Evolutionary conservation across 257 asterid species (phyloP), one percentile per base, ranked within the genome.

Genomic region (Agastache rugosa): DNA sequence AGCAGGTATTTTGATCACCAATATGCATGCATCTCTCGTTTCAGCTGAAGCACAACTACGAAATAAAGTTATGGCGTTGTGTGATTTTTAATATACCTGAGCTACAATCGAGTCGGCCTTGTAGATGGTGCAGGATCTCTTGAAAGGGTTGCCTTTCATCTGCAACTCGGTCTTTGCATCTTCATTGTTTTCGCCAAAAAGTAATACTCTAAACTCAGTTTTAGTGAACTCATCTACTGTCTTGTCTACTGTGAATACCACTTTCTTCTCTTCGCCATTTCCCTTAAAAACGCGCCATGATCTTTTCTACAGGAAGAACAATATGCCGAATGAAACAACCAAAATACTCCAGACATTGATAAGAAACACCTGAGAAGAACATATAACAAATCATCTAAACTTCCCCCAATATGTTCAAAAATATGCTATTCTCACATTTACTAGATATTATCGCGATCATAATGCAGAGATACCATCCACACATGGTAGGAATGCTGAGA

Each of bases 71-170:
- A 27, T 17, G 39, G 35, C n/a, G 8, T 31, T 31, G 63, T 20
- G 37, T 35, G 37, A 45, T 39, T 11, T 12, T 12, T 69, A 65
- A 31, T 35, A 31, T 90, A 91, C 98, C 97, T 92, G 85, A 8
- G 97, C 99, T 55, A 89, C 84, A 53, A 94, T 89, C 39, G 96
- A 83, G 73, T 90, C 65, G 39, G 79, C 91, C 73, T 83, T 86
- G 76, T 89, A 90, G n/a, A 94, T 83, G 72, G 98, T 92, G 88
- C 99, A 94, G 14, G 97, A 77, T 84, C 97, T 86, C 81, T 77
- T 81, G 86, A 85, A 90, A 74, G 96, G 98, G 73, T 85, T 81
- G 71, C 99, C 99, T 80, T 54, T 92, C 99, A 94, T 94, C 83
- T 39, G 83, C 60, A 92, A 76, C 88, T 85, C 87, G 11, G 88